Evolutionary conservation across 257 asterid species (phyloP), one percentile per base, ranked within the genome.

Genomic region (Capsicum chinense): DNA sequence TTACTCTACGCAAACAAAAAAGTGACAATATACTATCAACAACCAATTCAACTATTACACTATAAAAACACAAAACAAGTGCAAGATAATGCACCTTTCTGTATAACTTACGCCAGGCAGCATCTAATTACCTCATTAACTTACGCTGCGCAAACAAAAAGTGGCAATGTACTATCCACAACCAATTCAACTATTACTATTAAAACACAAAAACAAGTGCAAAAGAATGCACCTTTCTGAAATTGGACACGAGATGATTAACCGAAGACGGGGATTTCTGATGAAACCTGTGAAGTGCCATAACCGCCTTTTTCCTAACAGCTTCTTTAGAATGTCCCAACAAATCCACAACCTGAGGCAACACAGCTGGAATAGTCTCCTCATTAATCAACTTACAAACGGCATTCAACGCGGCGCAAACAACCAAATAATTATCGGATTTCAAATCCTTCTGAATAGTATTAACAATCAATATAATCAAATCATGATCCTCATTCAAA

Each of bases 371-470:
- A 54, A 97, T 95, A 2, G 99, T 97, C 92, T 97, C 99, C 93
- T 97, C 98, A 19, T 93, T 93, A 83, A 97, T 97, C 96, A 97
- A 90, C 90, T 87, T 91, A 87, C 99, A 97, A 7, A 95, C 98
- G 0, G 97, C 99, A 87, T 93, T 93, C 88, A 97, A 84, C 9
- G 98, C 99, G 0, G 98, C 94, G 37, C 94, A 92, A 85, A 94
- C 97, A 83, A 94, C 98, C 90, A 96, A 86, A 85, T 85, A 96
- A 62, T 96, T 96, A 84, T 95, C 98, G 57, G 97, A 95, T 87
- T 89, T 97, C 93, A 97, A 89, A 90, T 97, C 98, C 93, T 97
- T 97, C 94, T 95, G 99, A 33, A 97, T 97, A 67, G 99, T 95
- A 87, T 97, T 97, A 42, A 97, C 98, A 57, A 95, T 97, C 93